A percentile compares a stretch with the other conserved stretches of the same genome.
phyloP scores from a whole-genome alignment of 305 asterid genomes.

The Petunia hybrid region DNA sequence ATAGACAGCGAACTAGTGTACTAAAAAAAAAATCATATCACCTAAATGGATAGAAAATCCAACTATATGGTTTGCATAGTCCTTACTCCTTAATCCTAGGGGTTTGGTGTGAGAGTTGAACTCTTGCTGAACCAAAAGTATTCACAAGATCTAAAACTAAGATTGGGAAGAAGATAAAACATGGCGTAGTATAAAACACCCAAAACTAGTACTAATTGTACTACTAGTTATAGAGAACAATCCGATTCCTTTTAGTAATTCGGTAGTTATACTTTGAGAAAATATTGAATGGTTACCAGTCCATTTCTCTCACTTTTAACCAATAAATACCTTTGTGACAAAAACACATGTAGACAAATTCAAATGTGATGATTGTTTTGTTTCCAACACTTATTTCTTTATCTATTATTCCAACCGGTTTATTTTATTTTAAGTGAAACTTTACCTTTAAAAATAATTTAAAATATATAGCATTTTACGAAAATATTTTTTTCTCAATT shows the following conservation, averaged over 20 bases:
- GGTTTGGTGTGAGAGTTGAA: neutral
- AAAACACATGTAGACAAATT: neutral
- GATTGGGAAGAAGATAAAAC: too few relatives aligned
- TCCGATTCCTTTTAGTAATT: conserved; percentile 29
- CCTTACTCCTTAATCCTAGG: neutral
- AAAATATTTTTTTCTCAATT: too few relatives aligned
- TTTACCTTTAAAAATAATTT: too few relatives aligned
- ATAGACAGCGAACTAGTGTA: neutral
- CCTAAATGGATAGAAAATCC: too few relatives aligned
- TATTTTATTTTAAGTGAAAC: too few relatives aligned
- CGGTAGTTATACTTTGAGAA: conserved; percentile 24
- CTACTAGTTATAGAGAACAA: conserved; percentile 8
- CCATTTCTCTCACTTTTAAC: neutral
- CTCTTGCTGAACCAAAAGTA: neutral
- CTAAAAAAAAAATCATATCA: neutral
- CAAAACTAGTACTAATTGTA: neutral
- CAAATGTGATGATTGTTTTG: neutral
- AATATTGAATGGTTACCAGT: conserved; percentile 24
- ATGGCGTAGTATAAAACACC: neutral
- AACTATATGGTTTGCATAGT: too few relatives aligned
- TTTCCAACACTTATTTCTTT: neutral
- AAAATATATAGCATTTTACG: too few relatives aligned
- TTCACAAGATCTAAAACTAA: neutral
- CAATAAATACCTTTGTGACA: neutral
- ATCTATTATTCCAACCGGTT: neutral